Base-by-base conservation (phyloP, 441 rosid species). In the Euphorbia celastroides region DNA sequence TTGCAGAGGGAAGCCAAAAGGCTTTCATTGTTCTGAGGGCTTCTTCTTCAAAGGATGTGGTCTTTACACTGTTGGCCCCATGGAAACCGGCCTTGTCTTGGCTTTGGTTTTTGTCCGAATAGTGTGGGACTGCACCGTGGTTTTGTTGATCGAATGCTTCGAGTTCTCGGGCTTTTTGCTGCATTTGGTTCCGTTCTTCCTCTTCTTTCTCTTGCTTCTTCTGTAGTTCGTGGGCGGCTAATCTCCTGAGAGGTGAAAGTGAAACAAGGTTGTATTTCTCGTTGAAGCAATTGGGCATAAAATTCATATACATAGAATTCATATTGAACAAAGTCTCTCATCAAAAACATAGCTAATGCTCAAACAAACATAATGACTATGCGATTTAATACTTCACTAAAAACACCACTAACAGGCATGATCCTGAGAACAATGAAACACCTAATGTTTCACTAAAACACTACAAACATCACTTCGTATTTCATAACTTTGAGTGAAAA, bases 11-110 rank as follows among this genome's bases (percentile, higher is more conserved):
- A 62, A 92, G 88, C 94, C 93, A 92, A 81, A 89, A 92, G 4
- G 98, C 96, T 77, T 92, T 92, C 97, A 92, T 92, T 3, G 94
- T 92, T 56, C 88, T 84, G 42, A 92, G 92, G 31, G 97, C 98
- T 75, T 92, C 94, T 70, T 85, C 98, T 79, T 92, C 96, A 65
- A 72, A 89, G 5, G 94, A 87, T 63, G 97, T 89, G 55, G 70
- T 83, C 69, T 89, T 92, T 80, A 92, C 96, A 68, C 96, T 87
- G 66, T 92, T 87, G 25, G 98, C 98, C 28, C 96, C 98, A 34
- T 92, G 96, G 72, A 89, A 92, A 48, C 91, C 89, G 57, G 74
- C 85, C 76, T 86, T 92, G 80, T 86, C 96, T 46, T 64, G 85
- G 70, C 63, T 77, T 9, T 81, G 81, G 80, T 75, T 84, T 75